These are phyloP conservation scores for Tuber magnatum DNA, from an alignment of 495 filamentous ascomycete genomes.

Conservation along the genomic window DNA sequence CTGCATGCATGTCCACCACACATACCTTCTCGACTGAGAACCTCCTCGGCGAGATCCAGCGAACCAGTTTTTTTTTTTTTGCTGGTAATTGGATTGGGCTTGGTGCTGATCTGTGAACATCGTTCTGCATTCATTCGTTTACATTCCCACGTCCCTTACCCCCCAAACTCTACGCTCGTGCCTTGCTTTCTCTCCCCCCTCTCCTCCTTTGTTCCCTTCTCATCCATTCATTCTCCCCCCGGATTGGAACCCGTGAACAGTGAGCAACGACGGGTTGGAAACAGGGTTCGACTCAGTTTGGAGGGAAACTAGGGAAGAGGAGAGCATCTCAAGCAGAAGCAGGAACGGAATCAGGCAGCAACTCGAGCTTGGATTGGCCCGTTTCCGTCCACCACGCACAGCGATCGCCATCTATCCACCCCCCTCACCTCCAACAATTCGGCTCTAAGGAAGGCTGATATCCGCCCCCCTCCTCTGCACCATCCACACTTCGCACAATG, in stretches of 20 bases:
- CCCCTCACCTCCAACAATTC: not conserved
- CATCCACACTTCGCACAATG: constrained; percentile 19
- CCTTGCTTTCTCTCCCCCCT: not conserved
- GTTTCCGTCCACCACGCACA: not conserved
- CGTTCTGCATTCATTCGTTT: not conserved
- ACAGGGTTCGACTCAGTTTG: not conserved
- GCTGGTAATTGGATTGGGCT: not conserved
- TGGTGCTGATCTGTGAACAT: constrained; percentile 3
- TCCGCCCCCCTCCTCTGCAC: constrained; percentile 7
- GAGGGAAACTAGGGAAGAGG: constrained; percentile 6
- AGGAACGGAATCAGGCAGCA: not conserved
- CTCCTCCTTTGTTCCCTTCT: constrained; percentile 1
- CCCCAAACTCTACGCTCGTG: not conserved
- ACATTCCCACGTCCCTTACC: not conserved
- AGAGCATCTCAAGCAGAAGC: constrained; percentile 10
- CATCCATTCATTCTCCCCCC: not conserved
- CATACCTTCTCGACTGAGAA: not conserved
- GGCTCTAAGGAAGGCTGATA: not conserved
- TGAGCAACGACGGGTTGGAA: not conserved
- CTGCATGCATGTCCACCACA: not conserved
- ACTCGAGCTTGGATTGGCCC: not conserved
- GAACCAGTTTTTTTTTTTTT: not conserved
- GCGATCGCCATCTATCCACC: constrained; percentile 1
- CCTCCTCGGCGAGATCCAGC: not conserved
- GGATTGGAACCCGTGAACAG: not conserved